Percentiles rank a stretch among this genome's conserved stretches.
These are phyloP conservation scores for Mycena venus DNA, from an alignment of 768 basidiomycete genomes.

Conservation along the genomic window DNA sequence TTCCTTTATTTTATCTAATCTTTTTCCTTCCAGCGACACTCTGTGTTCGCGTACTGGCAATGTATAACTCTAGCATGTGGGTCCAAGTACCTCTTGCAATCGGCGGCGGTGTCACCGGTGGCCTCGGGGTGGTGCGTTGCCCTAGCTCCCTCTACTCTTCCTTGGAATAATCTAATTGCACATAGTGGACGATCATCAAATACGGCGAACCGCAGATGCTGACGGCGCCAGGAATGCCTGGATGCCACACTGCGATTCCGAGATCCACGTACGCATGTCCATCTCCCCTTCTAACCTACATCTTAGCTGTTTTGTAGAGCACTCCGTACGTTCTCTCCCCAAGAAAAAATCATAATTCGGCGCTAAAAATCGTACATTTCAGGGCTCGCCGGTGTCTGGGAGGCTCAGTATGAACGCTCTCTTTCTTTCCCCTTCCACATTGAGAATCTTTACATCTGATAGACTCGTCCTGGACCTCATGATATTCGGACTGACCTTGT, in stretches of 20 bases:
- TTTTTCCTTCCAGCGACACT: constrained; percentile 11
- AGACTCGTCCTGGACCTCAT: constrained; percentile 15
- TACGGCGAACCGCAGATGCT: constrained; percentile 26
- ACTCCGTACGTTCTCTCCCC: not conserved
- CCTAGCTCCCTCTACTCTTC: not conserved
- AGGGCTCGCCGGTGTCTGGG: constrained; percentile 16
- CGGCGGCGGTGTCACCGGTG: not conserved
- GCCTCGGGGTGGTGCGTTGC: constrained; percentile 18
- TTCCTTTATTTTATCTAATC: not conserved
- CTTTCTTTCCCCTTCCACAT: too few relatives aligned
- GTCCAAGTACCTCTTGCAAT: not conserved
- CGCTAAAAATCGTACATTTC: not conserved
- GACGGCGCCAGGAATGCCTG: constrained; percentile 12
- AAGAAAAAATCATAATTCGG: not conserved
- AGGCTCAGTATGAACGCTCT: constrained; percentile 13
- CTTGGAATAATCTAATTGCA: too few relatives aligned
- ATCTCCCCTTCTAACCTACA: not conserved
- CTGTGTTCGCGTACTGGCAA: constrained; percentile 14
- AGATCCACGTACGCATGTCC: constrained; percentile 8
- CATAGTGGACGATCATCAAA: constrained; percentile 29
- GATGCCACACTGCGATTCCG: constrained; percentile 31
- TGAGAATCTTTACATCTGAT: not conserved
- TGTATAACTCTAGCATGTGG: constrained; percentile 21
- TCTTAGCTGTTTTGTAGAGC: too few relatives aligned
- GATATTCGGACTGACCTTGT: constrained; percentile 24